Percentiles rank a stretch among this genome's conserved stretches.
Evolutionary conservation across 345 rosid species (phyloP).

Genomic region (Lagerstroemia speciosa): DNA sequence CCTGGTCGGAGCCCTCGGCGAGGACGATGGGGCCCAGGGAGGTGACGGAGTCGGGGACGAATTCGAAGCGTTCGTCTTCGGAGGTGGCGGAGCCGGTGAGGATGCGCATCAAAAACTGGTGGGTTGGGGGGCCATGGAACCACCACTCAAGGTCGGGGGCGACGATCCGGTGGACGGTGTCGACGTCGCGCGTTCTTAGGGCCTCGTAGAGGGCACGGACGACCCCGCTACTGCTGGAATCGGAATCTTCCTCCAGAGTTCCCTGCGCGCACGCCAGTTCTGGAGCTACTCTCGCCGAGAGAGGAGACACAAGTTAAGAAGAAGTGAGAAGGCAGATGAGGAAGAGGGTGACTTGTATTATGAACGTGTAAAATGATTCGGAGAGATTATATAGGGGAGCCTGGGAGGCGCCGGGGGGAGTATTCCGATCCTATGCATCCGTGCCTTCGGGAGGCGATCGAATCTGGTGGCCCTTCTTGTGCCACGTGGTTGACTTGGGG

Average conservation of each 20-base stretch:
- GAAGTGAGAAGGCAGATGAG: neutral
- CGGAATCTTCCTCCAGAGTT: constrained; percentile 47
- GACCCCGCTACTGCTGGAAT: constrained; percentile 54
- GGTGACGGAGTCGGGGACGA: constrained; percentile 36
- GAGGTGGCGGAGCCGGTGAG: constrained; percentile 56
- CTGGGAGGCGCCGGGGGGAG: neutral
- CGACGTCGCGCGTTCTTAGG: constrained; percentile 66
- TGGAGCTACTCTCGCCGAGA: neutral
- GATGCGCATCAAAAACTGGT: constrained; percentile 96
- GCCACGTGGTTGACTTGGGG: too few species aligned
- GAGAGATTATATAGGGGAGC: constrained; percentile 14
- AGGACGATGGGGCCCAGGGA: constrained; percentile 63
- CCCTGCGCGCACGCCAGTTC: constrained; percentile 70
- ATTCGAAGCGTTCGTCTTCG: constrained; percentile 28
- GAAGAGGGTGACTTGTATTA: neutral
- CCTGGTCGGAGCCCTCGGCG: constrained; percentile 71
- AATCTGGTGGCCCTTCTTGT: neutral
- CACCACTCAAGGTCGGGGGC: constrained; percentile 95
- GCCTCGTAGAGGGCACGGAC: constrained; percentile 87
- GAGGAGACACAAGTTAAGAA: neutral
- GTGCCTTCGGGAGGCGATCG: neutral
- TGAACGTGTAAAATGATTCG: neutral
- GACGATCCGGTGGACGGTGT: constrained; percentile 58
- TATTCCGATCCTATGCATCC: neutral
- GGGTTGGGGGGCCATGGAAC: constrained; percentile 97